phyloP scores from a whole-genome alignment of 345 rosid genomes.

The Corymbia maculata region DNA sequence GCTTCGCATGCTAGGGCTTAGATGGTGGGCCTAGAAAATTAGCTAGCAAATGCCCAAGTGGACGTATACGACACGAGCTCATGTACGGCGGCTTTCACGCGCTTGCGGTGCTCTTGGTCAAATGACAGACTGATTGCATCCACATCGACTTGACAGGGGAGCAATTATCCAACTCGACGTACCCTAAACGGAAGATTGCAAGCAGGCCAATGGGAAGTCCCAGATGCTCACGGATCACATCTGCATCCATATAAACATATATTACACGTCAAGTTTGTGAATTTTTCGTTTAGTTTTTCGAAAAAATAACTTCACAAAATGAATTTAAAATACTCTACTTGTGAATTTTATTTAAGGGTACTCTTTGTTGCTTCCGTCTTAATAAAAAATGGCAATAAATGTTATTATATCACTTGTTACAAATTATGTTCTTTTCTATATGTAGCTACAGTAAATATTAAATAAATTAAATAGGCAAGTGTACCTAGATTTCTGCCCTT shows the following conservation, averaged over 20 bases:
- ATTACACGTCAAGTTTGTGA: background rate
- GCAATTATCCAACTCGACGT: background rate
- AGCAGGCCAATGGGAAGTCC: background rate
- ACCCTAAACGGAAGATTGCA: background rate
- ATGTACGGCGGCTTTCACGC: background rate
- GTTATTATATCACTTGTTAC: background rate
- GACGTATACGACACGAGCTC: background rate
- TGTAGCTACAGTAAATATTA: background rate
- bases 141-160: background rate
- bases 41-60: background rate
- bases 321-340: background rate
- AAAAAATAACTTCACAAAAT: background rate
- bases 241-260: background rate
- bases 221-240: background rate
- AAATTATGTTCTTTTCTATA: background rate
- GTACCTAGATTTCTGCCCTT: background rate
- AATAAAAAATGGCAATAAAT: background rate
- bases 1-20: background rate
- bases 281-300: background rate
- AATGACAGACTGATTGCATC: background rate
- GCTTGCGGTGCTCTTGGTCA: background rate
- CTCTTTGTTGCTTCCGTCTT: background rate
- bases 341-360: background rate
- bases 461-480: background rate
- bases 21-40: background rate